Conservation (phyloP, 306 rosid species). For the Hylodesmum podocarpum region DNA sequence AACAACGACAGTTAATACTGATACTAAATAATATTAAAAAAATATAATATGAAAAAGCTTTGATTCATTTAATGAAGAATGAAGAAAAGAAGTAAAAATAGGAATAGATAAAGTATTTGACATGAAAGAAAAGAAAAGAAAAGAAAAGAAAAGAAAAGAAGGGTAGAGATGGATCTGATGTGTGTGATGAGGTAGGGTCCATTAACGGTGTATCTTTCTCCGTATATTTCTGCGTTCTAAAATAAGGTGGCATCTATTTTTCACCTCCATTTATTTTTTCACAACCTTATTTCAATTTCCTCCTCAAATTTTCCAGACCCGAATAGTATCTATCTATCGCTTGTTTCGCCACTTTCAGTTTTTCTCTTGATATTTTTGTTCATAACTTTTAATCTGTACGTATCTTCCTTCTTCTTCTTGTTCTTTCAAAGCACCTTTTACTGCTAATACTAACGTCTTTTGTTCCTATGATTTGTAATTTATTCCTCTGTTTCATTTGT, state of each 20-base stretch:
- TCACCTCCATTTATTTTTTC: slow-evolving; percentile 37
- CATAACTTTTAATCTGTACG: slow-evolving; percentile 39
- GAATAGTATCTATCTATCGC: slow-evolving; percentile 18
- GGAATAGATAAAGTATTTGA: not conserved
- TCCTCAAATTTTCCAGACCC: slow-evolving; percentile 21
- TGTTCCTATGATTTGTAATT: not conserved
- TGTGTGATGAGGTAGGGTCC: slow-evolving; percentile 58
- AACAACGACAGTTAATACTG: not conserved
- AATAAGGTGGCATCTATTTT: slow-evolving; percentile 38
- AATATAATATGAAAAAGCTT: not conserved
- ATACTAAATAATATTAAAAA: not conserved
- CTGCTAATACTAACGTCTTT: not conserved
- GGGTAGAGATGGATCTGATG: slow-evolving; percentile 48
- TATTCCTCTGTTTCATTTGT: not conserved
- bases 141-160: slow-evolving; percentile 25
- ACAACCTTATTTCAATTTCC: slow-evolving; percentile 28
- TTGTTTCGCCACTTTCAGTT: not conserved
- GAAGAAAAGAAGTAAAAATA: not conserved
- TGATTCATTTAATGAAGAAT: not conserved
- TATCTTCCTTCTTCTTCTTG: not conserved
- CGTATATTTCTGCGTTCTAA: slow-evolving; percentile 42
- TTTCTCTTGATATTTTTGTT: slow-evolving; percentile 6
- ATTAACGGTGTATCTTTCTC: slow-evolving; percentile 38
- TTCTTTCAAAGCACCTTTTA: not conserved
- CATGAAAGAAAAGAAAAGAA: not conserved